phyloP scores from a whole-genome alignment of 1,284 basidiomycete genomes.

The Trichosporon sp. region DNA sequence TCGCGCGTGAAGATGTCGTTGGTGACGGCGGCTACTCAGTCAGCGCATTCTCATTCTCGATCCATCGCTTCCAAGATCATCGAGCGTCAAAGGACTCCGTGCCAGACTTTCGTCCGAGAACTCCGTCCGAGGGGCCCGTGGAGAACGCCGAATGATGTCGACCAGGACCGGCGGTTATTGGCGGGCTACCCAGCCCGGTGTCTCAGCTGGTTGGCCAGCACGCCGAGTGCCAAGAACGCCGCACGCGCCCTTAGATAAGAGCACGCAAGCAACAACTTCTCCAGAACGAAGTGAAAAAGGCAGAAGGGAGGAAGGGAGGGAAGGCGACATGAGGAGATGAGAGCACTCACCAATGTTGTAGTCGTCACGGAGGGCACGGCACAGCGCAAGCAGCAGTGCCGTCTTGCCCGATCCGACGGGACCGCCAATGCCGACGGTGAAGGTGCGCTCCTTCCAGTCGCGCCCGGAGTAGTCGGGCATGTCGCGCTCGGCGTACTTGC shows the following conservation, averaged over 20 bases:
- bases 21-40: conserved; percentile 75
- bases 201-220: too few species aligned
- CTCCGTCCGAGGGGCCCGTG: too few species aligned
- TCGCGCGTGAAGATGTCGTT: conserved; percentile 98
- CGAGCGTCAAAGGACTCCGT: too few species aligned
- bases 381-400: conserved; percentile 89
- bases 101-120: too few species aligned
- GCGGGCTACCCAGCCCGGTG: too few species aligned
- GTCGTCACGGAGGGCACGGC: conserved; percentile 74
- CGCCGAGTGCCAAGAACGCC: background rate
- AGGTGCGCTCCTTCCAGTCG: conserved; percentile 90
- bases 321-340: background rate
- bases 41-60: background rate
- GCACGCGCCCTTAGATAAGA: background rate
- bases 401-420: conserved; percentile 98
- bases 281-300: too few species aligned
- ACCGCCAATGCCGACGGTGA: conserved; percentile 95
- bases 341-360: conserved; percentile 79
- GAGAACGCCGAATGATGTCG: too few species aligned
- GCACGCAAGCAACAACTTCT: too few species aligned
- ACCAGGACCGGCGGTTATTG: too few species aligned
- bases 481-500: conserved; percentile 90
- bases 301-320: too few species aligned
- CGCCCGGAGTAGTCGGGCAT: conserved; percentile 81
- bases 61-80: too few species aligned